Conservation (phyloP, 2,329 filamentous ascomycete species). For the Stagonosporopsis cucurbitacearum region DNA sequence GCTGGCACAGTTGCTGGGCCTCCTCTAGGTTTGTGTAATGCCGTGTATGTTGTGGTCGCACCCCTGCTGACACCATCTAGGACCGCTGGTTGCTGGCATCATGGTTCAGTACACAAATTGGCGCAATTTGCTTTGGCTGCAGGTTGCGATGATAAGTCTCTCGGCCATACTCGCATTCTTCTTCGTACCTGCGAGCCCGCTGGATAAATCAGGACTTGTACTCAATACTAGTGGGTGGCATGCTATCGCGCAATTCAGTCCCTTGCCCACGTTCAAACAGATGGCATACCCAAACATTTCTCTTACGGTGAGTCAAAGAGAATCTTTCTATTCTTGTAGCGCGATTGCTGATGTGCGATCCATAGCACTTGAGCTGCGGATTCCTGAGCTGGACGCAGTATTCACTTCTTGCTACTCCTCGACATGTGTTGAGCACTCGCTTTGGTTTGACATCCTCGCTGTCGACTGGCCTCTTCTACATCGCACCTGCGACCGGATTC, state of each 20-base stretch:
- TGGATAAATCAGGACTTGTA: constrained; percentile 8
- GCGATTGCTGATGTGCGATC: not conserved
- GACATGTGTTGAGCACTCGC: constrained; percentile 22
- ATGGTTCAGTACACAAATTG: constrained; percentile 41
- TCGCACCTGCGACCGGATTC: constrained; percentile 28
- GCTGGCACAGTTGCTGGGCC: constrained; percentile 53
- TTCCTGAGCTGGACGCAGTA: constrained; percentile 31
- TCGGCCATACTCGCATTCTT: constrained; percentile 37
- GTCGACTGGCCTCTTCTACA: constrained; percentile 28
- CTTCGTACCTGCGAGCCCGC: constrained; percentile 23
- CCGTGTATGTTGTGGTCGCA: not conserved
- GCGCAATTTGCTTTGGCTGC: constrained; percentile 44
- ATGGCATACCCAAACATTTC: constrained; percentile 33
- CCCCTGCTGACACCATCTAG: constrained; percentile 11
- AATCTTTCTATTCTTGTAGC: not conserved
- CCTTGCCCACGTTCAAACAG: constrained; percentile 26
- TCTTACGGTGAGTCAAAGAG: constrained; percentile 24
- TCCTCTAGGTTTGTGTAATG: constrained; percentile 34
- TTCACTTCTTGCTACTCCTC: constrained; percentile 24
- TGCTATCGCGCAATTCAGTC: constrained; percentile 27
- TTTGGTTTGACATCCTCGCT: constrained; percentile 27
- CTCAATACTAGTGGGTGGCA: constrained; percentile 14
- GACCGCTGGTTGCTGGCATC: constrained; percentile 41
- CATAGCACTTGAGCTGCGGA: constrained; percentile 28
- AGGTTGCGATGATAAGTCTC: constrained; percentile 39